Percentiles rank a stretch among this genome's conserved stretches.
Evolutionary conservation across 768 basidiomycete species (phyloP).

Genomic region (Trametes villosa): DNA sequence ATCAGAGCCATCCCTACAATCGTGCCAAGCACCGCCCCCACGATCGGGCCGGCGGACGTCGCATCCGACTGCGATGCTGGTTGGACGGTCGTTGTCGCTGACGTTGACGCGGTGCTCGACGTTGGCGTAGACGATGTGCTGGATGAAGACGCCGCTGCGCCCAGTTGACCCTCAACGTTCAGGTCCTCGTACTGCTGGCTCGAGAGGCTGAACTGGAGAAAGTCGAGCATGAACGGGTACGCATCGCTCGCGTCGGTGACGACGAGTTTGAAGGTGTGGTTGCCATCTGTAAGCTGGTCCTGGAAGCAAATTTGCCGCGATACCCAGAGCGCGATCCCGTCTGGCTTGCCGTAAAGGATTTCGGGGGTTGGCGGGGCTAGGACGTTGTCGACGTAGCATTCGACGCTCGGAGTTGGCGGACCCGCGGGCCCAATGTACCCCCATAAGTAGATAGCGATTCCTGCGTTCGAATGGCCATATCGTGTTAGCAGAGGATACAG

Average conservation of each 20-base stretch:
- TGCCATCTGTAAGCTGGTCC: background rate
- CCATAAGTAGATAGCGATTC: background rate
- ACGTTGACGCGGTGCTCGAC: too few relatives aligned
- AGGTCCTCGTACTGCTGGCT: background rate
- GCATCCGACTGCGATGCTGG: background rate
- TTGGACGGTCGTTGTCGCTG: too few relatives aligned
- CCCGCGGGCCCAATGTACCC: background rate
- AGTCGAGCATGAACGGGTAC: constrained; percentile 2
- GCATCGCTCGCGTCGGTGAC: background rate
- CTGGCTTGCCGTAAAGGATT: too few relatives aligned
- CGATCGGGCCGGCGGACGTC: background rate
- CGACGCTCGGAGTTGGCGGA: background rate
- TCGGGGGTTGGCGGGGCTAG: too few relatives aligned
- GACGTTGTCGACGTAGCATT: background rate
- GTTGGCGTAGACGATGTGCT: too few relatives aligned
- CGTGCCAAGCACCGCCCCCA: background rate
- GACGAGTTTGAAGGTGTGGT: constrained; percentile 11
- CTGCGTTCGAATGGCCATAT: background rate
- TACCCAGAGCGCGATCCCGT: too few relatives aligned
- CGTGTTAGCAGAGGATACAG: background rate
- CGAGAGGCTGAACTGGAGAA: background rate
- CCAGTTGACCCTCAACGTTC: background rate
- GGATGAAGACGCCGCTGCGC: background rate
- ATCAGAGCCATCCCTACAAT: background rate
- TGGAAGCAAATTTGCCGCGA: background rate